Base-by-base conservation (phyloP, 1,284 basidiomycete genomes). In the Sanghuangporus sanghuang region DNA sequence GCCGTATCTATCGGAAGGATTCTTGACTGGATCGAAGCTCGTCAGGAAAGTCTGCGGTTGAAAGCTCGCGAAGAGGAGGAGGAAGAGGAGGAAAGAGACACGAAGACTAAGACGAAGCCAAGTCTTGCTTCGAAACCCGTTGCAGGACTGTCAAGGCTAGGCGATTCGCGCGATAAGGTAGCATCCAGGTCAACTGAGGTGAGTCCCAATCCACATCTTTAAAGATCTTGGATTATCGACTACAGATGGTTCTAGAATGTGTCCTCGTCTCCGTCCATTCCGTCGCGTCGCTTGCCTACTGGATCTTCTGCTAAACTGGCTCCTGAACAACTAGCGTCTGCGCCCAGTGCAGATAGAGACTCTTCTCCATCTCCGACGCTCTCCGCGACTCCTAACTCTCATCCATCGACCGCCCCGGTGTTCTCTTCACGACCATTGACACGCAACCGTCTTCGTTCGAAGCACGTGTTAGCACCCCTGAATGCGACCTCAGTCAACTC, bases 21-120 rank as follows among this genome's bases (percentile, higher is more conserved):
- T 60, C 84, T 92, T 85, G 89, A 92, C 69, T 92, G 90, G 85
- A 83, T 87, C 59, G 86, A 88, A 69, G 86, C 85, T 1, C 74
- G 86, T 63, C 74, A 90, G 50, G 90, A 92, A 39, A 89, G 88
- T 0, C 82, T 91, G 62, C 60, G 66, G 50, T 40, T 62, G 32
- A 83, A 79, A 68, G 78, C 83, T 2, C 78, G 85, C 59, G 87
- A 90, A 63, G 88, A 90, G 61, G 89, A 91, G 71, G 89, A 90
- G 66, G 88, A 89, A 42, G 89, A 91, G 70, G 32, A 59, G 14
- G 64, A 63, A 53, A 62, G 59, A 21, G 57, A 52, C 6, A 44
- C 44, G 8, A 60, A 32, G 50, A 42, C n/a, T 11, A 60, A 32
- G 50, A 42, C n/a, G 40, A 42, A 3, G n/a, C 40, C 2, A 12